Evolutionary conservation across 345 rosid species (phyloP).

Genomic region (Cardamine chenopodiifolia): DNA sequence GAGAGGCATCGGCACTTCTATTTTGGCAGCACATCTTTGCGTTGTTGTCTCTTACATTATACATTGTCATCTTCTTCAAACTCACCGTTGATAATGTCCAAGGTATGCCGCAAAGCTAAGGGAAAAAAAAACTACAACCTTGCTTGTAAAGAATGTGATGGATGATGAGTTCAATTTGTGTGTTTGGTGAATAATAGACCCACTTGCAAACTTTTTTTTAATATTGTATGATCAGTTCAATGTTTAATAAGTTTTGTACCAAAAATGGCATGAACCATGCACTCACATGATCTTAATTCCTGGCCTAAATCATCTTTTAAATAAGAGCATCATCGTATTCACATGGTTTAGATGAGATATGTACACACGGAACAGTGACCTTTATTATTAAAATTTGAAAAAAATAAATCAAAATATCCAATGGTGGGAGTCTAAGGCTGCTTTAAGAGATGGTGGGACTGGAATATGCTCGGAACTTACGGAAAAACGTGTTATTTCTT

Average conservation of each 20-base stretch:
- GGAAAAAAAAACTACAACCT: neutral
- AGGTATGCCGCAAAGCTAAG: neutral
- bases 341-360: slow-evolving; percentile 22
- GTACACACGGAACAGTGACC: slow-evolving; percentile 22
- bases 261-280: slow-evolving; percentile 32
- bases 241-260: slow-evolving; percentile 1
- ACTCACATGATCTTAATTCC: neutral
- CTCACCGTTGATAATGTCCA: slow-evolving; percentile 45
- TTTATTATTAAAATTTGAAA: neutral
- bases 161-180: neutral
- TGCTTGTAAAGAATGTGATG: slow-evolving; percentile 23
- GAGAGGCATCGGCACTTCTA: slow-evolving; percentile 84
- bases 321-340: slow-evolving; percentile 30
- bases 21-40: slow-evolving; percentile 95
- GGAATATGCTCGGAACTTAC: slow-evolving; percentile 32
- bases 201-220: neutral
- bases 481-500: slow-evolving; percentile 20
- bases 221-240: neutral
- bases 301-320: slow-evolving; percentile 9
- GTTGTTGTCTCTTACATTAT: slow-evolving; percentile 72
- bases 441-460: slow-evolving; percentile 7
- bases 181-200: slow-evolving; percentile 18
- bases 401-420: slow-evolving; percentile 2
- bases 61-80: slow-evolving; percentile 68
- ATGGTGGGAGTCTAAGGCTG: slow-evolving; percentile 37